Evolutionary conservation across 1,284 basidiomycete genomes (phyloP).

Genomic region (Agroathelia rolfsii): DNA sequence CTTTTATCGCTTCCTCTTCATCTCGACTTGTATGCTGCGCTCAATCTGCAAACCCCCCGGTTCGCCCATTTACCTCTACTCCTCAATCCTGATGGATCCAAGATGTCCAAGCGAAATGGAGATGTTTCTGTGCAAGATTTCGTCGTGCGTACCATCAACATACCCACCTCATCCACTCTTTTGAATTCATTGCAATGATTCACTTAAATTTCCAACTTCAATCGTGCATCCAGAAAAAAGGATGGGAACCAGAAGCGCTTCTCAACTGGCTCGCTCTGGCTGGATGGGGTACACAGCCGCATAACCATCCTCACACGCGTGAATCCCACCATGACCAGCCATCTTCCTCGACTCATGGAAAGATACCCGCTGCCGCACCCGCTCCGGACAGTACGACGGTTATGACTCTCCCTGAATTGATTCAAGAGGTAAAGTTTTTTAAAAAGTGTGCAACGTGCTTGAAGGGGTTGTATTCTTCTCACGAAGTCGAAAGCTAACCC

Average conservation of each 20-base stretch:
- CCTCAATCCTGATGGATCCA: constrained; percentile 59
- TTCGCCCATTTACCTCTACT: constrained; percentile 67
- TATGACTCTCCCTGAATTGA: constrained; percentile 33
- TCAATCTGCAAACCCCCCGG: constrained; percentile 40
- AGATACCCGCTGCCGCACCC: no score
- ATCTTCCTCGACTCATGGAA: no score
- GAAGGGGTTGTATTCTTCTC: no score
- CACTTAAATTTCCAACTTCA: not conserved
- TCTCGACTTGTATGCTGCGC: constrained; percentile 53
- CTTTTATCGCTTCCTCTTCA: constrained; percentile 63
- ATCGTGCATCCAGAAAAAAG: constrained; percentile 21
- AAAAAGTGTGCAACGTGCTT: no score
- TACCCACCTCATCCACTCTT: not conserved
- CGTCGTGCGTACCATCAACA: constrained; percentile 27
- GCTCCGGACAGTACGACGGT: constrained; percentile 30
- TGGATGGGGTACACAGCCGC: constrained; percentile 55
- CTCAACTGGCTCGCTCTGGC: constrained; percentile 66
- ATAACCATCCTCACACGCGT: constrained; percentile 11
- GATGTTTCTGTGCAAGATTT: constrained; percentile 58
- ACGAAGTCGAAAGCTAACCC: no score
- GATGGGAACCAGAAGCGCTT: constrained; percentile 61
- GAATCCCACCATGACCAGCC: constrained; percentile 8
- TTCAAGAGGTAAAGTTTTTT: constrained; percentile 24
- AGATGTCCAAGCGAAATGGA: constrained; percentile 64
- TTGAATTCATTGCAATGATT: constrained; percentile 24